These are phyloP conservation scores for Eucalyptus virginea DNA, from an alignment of 345 rosid genomes.

Conservation along the genomic window DNA sequence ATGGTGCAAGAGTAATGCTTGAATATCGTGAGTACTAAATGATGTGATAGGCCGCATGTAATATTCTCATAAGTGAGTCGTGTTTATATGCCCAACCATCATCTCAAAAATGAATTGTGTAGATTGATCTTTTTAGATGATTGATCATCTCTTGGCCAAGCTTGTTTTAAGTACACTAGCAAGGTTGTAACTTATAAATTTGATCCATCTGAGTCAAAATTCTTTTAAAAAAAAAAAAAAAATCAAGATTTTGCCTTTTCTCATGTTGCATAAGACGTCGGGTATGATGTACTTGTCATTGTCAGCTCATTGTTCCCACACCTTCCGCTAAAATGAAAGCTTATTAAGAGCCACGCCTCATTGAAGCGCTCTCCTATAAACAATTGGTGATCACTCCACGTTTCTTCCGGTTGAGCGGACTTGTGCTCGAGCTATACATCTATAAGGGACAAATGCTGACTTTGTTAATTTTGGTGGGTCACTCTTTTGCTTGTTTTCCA, in stretches of 20 bases:
- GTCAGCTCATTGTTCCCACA: neutral
- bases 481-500: fast-evolving
- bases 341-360: neutral
- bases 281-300: neutral
- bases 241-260: neutral
- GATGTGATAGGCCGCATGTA: neutral
- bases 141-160: neutral
- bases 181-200: neutral
- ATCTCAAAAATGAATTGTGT: neutral
- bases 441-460: fast-evolving
- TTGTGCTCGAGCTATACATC: neutral
- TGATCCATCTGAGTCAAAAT: neutral
- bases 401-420: neutral
- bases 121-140: neutral
- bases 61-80: neutral
- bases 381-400: fast-evolving
- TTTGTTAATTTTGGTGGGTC: neutral
- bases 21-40: neutral
- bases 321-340: neutral
- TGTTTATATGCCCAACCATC: neutral
- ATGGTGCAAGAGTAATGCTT: neutral
- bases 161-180: neutral
- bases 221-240: fast-evolving
- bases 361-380: neutral
- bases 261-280: fast-evolving